Base-by-base conservation (phyloP, 2,329 filamentous ascomycete species). In the Grosmannia penicillata region DNA sequence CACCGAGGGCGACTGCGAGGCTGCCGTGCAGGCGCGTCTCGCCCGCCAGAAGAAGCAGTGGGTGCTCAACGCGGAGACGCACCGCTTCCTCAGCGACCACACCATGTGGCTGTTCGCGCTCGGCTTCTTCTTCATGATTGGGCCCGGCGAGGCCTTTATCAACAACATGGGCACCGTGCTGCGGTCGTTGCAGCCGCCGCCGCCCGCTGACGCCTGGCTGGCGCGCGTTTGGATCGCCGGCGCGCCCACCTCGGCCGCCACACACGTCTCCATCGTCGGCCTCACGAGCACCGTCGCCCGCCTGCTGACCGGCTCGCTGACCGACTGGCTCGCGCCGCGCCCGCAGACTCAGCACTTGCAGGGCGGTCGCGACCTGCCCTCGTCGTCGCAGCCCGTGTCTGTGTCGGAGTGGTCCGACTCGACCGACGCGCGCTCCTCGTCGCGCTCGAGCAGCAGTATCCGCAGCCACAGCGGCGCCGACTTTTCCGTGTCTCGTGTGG, bases 151-250 rank as follows among this genome's bases (percentile, higher is more conserved):
- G 59, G 83, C 89, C 10, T 98, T 95, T 56, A 86, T 96, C 60
- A 98, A 96, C 61, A 98, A 96, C 51, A 65, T 98, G 9, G 91
- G 91, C 26, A 95, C 87, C 19, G 79, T 98, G 44, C 87, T 96
- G 49, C 80, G 82, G 48, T 93, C 89, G 0, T 66, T 95, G 4
- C 83, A 82, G 32, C 71, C 70, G 13, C 76, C 74, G 15, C 17
- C 15, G 27, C 23, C 22, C 27, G 22, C 13, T 18, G 10, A 26
- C 8, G n/a, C 18, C 11, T 10, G 6, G 19, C 5, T 21, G 4
- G 28, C 28, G 6, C 6, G n/a, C n/a, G 8, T 7, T 15, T 13
- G n/a, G n/a, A n/a, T n/a, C n/a, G 21, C 61, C 38, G 26, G 45
- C 11, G 45, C 50, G 48, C 55, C 64, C 48, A 75, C 79, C 34